Evolutionary conservation across 2,329 filamentous ascomycete genomes (phyloP), one percentile per base, ranked within the genome.

Genomic region (Pseudogymnoascus sp.): DNA sequence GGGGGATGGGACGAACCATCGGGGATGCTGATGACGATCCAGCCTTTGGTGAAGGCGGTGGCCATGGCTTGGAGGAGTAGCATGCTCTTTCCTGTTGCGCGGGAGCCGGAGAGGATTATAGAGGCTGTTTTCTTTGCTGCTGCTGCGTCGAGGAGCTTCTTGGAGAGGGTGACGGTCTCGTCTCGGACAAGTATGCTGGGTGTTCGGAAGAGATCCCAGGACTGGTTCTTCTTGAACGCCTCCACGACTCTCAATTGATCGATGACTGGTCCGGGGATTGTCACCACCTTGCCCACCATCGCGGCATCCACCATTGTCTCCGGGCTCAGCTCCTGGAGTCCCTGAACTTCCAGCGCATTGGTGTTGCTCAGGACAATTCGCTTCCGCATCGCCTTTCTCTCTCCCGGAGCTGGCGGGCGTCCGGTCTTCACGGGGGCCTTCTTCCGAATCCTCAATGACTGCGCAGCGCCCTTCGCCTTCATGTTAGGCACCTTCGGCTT

Each of bases 351-450:
- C 38, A 97, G 79, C 60, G 95, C 95, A 77, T 96, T 97, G 75
- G 90, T 89, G 78, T 97, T 99, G 80, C 89, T 93, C 65, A 99
- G 85, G 65, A 96, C 87, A 71, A 99, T 90, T 69, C 90, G 87
- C 80, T 96, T 96, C 68, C 92, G 87, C 73, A 90, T 81, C 28
- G 90, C 90, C 78, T 92, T 96, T 68, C 93, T 86, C 81, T 97
- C 93, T 68, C 93, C 93, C 2, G 85, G 81, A 11, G 79, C 79
- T 18, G 89, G 89, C 14, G 85, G 81, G 75, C 82, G 84, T 16
- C 70, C 71, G 3, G 67, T 66, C 64, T 67, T 66, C 59, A 66
- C 64, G 61, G 64, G 53, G 5, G 65, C 59, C 73, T 81, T 81
- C 75, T 85, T 86, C 75, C 83, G 86, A 67, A 74, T 71, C 62